Conservation (phyloP, 2,329 filamentous ascomycete species). For the Colletotrichum sp. region DNA sequence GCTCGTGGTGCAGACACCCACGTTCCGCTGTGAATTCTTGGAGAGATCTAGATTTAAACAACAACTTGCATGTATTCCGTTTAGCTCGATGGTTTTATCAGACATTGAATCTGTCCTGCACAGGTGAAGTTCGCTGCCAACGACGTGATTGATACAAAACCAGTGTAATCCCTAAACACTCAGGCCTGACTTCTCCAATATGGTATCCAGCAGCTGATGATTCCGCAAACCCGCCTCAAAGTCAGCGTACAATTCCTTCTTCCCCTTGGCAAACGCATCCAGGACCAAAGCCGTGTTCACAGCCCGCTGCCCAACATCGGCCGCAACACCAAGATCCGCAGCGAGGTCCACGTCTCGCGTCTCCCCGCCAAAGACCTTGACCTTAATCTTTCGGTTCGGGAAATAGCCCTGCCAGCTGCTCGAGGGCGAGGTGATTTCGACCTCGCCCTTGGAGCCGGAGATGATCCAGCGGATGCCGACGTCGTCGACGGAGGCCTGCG, state of each 20-base stretch:
- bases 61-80: neutral
- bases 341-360: neutral
- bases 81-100: neutral
- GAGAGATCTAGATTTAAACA: fast-evolving
- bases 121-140: neutral
- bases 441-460: conserved; percentile 39
- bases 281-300: conserved; percentile 26
- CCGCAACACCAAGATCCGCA: conserved; percentile 12
- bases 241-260: conserved; percentile 10
- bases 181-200: conserved; percentile 16
- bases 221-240: conserved; percentile 28
- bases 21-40: neutral
- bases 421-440: conserved; percentile 26
- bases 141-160: neutral
- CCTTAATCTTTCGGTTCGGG: conserved; percentile 14
- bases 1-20: neutral
- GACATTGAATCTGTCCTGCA: neutral
- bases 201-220: conserved; percentile 25
- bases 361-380: conserved; percentile 22
- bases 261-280: conserved; percentile 26
- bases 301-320: conserved; percentile 7
- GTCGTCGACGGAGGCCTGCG: conserved; percentile 24
- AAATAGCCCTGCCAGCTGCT: conserved; percentile 23
- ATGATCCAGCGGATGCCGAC: conserved; percentile 37
- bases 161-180: neutral